phyloP scores from a whole-genome alignment of 2,329 filamentous ascomycete species.

The Penicillium psychrosexuale region DNA sequence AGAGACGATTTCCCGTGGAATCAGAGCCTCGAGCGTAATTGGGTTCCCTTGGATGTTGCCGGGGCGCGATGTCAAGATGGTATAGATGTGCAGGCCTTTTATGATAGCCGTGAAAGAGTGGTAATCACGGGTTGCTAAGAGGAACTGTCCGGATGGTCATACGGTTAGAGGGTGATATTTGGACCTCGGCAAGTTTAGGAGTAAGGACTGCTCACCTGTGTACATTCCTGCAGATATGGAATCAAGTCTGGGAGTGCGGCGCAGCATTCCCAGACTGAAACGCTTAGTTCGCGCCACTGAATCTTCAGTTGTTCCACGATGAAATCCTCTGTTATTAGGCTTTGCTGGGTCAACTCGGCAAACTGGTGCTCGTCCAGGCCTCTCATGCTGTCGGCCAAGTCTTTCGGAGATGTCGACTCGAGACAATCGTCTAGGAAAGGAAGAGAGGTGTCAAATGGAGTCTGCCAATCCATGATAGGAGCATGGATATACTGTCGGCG shows the following conservation, averaged over 20 bases:
- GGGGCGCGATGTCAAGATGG: constrained; percentile 24
- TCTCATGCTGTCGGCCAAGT: constrained; percentile 35
- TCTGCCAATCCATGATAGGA: constrained; percentile 35
- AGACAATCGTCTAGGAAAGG: constrained; percentile 37
- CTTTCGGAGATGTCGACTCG: constrained; percentile 29
- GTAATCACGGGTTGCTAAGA: constrained; percentile 34
- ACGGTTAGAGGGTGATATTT: constrained; percentile 8
- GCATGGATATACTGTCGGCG: constrained; percentile 35
- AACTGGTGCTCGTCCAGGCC: constrained; percentile 32
- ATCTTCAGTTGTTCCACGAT: constrained; percentile 21
- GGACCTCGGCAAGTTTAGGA: background rate
- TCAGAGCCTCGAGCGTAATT: constrained; percentile 23
- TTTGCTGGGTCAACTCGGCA: constrained; percentile 24
- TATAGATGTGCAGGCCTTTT: constrained; percentile 36
- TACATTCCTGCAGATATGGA: constrained; percentile 34
- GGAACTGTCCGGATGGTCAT: constrained; percentile 20
- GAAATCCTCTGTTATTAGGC: constrained; percentile 24
- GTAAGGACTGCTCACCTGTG: constrained; percentile 28
- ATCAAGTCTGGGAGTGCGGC: constrained; percentile 34
- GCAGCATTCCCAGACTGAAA: constrained; percentile 40
- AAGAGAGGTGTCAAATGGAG: constrained; percentile 31
- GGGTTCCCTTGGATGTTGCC: constrained; percentile 13
- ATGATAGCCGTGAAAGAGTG: constrained; percentile 39
- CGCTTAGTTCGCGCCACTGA: constrained; percentile 33
- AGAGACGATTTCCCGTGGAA: constrained; percentile 24